phyloP scores from a whole-genome alignment of 805 yeast species.

The Cyberlindnera sargentensis region DNA sequence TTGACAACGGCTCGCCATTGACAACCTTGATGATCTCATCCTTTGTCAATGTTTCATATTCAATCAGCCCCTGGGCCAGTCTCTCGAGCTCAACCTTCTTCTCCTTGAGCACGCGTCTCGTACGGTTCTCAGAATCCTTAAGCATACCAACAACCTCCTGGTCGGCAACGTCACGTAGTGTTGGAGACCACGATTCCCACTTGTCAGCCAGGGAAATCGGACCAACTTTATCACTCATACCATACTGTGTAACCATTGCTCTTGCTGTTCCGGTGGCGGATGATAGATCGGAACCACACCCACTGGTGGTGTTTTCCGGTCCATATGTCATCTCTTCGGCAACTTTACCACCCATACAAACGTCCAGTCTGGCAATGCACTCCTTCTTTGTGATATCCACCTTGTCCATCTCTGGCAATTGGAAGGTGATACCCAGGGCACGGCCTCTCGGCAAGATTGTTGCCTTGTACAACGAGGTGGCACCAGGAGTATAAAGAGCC shows the following conservation, averaged over 20 bases:
- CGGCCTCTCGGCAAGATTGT: slow-evolving; percentile 95
- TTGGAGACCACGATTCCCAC: slow-evolving; percentile 94
- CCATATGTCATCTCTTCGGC: slow-evolving; percentile 95
- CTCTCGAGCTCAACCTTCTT: slow-evolving; percentile 69
- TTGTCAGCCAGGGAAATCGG: slow-evolving; percentile 85
- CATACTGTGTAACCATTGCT: slow-evolving; percentile 94
- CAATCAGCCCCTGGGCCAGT: slow-evolving; percentile 87
- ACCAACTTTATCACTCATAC: slow-evolving; percentile 92
- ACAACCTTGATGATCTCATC: slow-evolving; percentile 87
- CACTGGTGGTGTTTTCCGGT: slow-evolving; percentile 86
- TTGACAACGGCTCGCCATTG: slow-evolving; percentile 67
- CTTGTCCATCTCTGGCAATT: slow-evolving; percentile 97
- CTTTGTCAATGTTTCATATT: slow-evolving; percentile 89
- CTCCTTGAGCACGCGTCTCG: slow-evolving; percentile 57
- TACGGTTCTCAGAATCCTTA: slow-evolving; percentile 70
- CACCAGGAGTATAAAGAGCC: slow-evolving; percentile 92
- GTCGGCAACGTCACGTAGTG: slow-evolving; percentile 84
- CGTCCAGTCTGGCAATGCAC: slow-evolving; percentile 87
- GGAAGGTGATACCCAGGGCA: slow-evolving; percentile 95
- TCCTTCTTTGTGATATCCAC: slow-evolving; percentile 87
- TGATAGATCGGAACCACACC: slow-evolving; percentile 87
- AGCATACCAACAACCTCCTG: slow-evolving; percentile 78
- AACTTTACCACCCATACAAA: slow-evolving; percentile 98
- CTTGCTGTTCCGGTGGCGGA: slow-evolving; percentile 90
- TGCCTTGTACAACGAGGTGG: slow-evolving; percentile 93